These are phyloP conservation scores for Quercus parvula DNA, from an alignment of 306 rosid species.

Conservation along the genomic window DNA sequence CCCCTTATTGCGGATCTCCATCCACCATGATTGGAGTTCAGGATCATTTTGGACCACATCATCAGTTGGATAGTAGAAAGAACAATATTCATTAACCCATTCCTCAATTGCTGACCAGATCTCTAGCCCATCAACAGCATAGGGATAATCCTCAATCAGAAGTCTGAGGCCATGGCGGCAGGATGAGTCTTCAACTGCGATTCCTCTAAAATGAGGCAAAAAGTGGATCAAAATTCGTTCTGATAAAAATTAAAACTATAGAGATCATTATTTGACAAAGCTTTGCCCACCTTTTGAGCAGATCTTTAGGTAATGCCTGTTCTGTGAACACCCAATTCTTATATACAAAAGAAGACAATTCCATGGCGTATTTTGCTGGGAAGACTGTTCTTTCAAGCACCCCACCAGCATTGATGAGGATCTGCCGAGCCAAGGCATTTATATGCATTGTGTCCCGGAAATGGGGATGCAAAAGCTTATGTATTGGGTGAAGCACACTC, in stretches of 20 bases:
- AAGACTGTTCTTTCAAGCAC: slow-evolving; percentile 90
- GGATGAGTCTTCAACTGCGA: slow-evolving; percentile 58
- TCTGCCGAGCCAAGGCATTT: slow-evolving; percentile 84
- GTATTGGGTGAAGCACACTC: slow-evolving; percentile 79
- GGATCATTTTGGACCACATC: slow-evolving; percentile 43
- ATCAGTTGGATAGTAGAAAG: slow-evolving; percentile 53
- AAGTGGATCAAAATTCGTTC: slow-evolving; percentile 5
- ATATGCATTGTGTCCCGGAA: slow-evolving; percentile 86
- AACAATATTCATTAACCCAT: slow-evolving; percentile 79
- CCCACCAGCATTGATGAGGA: slow-evolving; percentile 85
- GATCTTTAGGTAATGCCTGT: slow-evolving; percentile 78
- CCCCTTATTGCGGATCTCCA: slow-evolving; percentile 61
- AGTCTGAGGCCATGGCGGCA: slow-evolving; percentile 67
- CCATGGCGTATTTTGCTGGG: slow-evolving; percentile 76
- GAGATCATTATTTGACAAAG: background rate
- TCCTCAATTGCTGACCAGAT: slow-evolving; percentile 81
- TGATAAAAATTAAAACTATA: background rate
- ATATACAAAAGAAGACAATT: slow-evolving; percentile 70
- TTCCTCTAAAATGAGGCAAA: slow-evolving; percentile 51
- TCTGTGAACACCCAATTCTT: slow-evolving; percentile 77
- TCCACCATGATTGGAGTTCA: slow-evolving; percentile 83
- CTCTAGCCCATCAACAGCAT: slow-evolving; percentile 82
- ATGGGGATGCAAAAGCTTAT: slow-evolving; percentile 86
- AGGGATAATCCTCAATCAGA: slow-evolving; percentile 81
- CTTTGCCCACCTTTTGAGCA: slow-evolving; percentile 63